Conservation (phyloP, 805 yeast genomes). For the Zygosaccharomyces rouxii region DNA sequence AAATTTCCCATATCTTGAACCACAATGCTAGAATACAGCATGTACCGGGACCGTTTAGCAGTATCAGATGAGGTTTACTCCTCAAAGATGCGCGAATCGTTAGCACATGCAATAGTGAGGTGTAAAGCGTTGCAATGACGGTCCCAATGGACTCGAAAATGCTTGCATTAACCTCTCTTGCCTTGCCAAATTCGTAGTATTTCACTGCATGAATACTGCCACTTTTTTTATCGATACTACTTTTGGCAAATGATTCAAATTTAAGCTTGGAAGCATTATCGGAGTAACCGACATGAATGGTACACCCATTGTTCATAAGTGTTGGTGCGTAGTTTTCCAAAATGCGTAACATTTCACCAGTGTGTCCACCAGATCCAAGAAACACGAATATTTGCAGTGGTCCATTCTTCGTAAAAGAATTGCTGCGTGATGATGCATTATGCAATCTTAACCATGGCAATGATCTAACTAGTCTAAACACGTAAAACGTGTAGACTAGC, state of each 20-base stretch:
- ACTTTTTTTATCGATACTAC: not conserved
- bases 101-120: constrained; percentile 20
- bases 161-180: constrained; percentile 40
- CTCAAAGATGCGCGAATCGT: constrained; percentile 19
- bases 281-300: constrained; percentile 34
- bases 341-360: constrained; percentile 89
- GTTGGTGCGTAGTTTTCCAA: constrained; percentile 39
- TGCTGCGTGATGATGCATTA: not conserved
- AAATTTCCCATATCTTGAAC: constrained; percentile 27
- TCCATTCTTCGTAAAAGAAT: not conserved
- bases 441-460: constrained; percentile 17
- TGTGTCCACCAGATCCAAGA: constrained; percentile 96
- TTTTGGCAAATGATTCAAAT: constrained; percentile 32
- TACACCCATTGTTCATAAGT: constrained; percentile 43
- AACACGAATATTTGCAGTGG: constrained; percentile 47
- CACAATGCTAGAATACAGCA: constrained; percentile 32
- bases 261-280: constrained; percentile 36
- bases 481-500: constrained; percentile 10
- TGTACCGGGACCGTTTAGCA: constrained; percentile 40
- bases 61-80: constrained; percentile 26
- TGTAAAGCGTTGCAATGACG: constrained; percentile 33
- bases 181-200: constrained; percentile 29
- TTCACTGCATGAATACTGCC: not conserved
- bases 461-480: constrained; percentile 17
- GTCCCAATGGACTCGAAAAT: constrained; percentile 30